Base-by-base conservation (phyloP, 768 basidiomycete species). In the Chalciporus piperatus region DNA sequence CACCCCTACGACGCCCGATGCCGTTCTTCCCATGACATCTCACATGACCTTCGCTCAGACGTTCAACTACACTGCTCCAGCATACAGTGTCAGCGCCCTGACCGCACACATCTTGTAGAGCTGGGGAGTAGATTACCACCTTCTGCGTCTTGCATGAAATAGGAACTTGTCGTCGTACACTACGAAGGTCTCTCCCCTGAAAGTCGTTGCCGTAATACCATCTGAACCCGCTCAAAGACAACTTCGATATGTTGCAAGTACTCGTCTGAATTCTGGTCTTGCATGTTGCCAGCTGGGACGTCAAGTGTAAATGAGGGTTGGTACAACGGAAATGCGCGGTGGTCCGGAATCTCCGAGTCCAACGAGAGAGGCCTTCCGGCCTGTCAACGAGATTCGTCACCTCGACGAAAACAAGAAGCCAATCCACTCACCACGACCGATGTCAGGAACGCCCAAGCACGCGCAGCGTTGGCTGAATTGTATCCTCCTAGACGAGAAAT, bases 381-480 rank as follows among this genome's bases (percentile, higher is more conserved):
- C 89, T 92, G 47, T 25, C 28, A 22, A 44, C 30, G 9, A 52
- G 19, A 17, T 22, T 28, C 9, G 19, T 42, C 45, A 55, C 37
- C 53, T 38, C 38, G 9, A 47, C 30, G n/a, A 39, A 11, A 17
- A 28, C 13, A 10, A 12, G 10, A 17, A n/a, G 10, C 30, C 48
- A 45, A 35, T 41, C 12, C 16, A 72, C 87, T 55, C 58, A 92
- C 89, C 25, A 81, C 80, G 4, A 89, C 70, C 0, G 87, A 85
- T 1, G 93, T 96, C 16, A 94, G 70, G 60, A 83, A 83, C 1
- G 90, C 75, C 92, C 92, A 97, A 0, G 90, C 89, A 12, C 93
- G 79, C 0, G 94, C 93, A 1, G 84, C 84, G 58, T 95, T 95
- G 2, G 89, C 72, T 4, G 82, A 80, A 59, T 89, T 76, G 64